Evolutionary conservation across 1,284 basidiomycete species (phyloP).

Genomic region (Ustilago crameri): DNA sequence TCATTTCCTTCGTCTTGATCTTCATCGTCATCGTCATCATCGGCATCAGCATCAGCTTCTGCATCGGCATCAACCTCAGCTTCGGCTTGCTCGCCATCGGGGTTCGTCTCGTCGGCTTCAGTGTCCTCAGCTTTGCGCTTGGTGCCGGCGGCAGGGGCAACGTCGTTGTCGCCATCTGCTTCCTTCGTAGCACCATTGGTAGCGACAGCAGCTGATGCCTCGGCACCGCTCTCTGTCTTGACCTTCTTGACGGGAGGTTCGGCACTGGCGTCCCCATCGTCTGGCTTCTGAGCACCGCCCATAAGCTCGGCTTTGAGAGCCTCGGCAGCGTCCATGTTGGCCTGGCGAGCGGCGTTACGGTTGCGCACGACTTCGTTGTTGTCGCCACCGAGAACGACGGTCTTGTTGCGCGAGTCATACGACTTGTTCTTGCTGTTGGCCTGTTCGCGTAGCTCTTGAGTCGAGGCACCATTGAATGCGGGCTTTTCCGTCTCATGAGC

Average conservation of each 20-base stretch:
- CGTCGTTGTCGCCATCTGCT: slow-evolving; percentile 23
- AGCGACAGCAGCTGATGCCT: slow-evolving; percentile 7
- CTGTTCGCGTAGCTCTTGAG: slow-evolving; percentile 59
- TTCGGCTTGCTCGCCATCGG: slow-evolving; percentile 8
- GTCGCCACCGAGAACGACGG: slow-evolving; percentile 56
- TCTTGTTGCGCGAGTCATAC: slow-evolving; percentile 44
- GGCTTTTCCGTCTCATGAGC: slow-evolving; percentile 45
- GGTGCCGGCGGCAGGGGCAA: slow-evolving; percentile 2
- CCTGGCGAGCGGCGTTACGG: slow-evolving; percentile 74
- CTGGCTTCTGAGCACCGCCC: slow-evolving; percentile 69
- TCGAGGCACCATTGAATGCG: slow-evolving; percentile 40
- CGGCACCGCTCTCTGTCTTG: slow-evolving; percentile 38
- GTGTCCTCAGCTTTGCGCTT: slow-evolving; percentile 63
- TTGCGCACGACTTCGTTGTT: slow-evolving; percentile 59
- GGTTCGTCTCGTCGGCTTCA: slow-evolving; percentile 24
- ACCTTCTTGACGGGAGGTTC: slow-evolving; percentile 33
- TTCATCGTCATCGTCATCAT: slow-evolving; percentile 68
- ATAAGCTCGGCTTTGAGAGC: slow-evolving; percentile 89
- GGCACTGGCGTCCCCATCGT: slow-evolving; percentile 61
- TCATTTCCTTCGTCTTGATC: slow-evolving; percentile 69
- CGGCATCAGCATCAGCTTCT: slow-evolving; percentile 70
- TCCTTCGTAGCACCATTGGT: slow-evolving; percentile 11
- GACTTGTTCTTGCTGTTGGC: slow-evolving; percentile 47
- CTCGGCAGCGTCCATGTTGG: slow-evolving; percentile 94
- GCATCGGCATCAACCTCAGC: slow-evolving; percentile 15